phyloP scores from a whole-genome alignment of 768 basidiomycete species.

The Leccinum disarticulatum region DNA sequence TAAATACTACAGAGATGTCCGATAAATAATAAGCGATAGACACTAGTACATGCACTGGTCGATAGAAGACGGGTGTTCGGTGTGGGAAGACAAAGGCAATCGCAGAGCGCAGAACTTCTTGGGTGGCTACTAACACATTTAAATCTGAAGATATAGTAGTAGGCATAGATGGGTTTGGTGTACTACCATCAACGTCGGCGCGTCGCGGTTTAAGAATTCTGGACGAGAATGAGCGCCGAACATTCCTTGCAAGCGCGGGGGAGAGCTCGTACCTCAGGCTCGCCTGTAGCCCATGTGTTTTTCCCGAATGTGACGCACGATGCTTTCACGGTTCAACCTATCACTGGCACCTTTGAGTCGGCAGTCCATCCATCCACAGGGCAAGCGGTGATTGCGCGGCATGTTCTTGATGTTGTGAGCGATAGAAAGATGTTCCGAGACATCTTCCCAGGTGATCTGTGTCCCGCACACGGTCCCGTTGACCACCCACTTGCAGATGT shows the following conservation, averaged over 20 bases:
- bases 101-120: too few relatives aligned
- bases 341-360: neutral
- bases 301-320: constrained; percentile 18
- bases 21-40: too few relatives aligned
- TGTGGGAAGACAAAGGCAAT: too few relatives aligned
- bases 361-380: constrained; percentile 16
- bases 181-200: too few relatives aligned
- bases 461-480: constrained; percentile 3
- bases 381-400: fast-evolving
- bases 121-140: too few relatives aligned
- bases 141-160: too few relatives aligned
- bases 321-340: constrained; percentile 14
- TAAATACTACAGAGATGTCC: too few relatives aligned
- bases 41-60: too few relatives aligned
- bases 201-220: too few relatives aligned
- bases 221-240: neutral
- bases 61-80: too few relatives aligned
- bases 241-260: neutral
- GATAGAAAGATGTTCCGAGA: constrained; percentile 12
- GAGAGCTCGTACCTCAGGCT: neutral
- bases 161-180: too few relatives aligned
- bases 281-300: constrained; percentile 15
- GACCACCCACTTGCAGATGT: constrained; percentile 8
- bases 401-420: constrained; percentile 6
- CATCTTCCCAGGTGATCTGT: neutral